Evolutionary conservation across 2,329 filamentous ascomycete genomes (phyloP).

Genomic region (Hymenoscyphus occultus): DNA sequence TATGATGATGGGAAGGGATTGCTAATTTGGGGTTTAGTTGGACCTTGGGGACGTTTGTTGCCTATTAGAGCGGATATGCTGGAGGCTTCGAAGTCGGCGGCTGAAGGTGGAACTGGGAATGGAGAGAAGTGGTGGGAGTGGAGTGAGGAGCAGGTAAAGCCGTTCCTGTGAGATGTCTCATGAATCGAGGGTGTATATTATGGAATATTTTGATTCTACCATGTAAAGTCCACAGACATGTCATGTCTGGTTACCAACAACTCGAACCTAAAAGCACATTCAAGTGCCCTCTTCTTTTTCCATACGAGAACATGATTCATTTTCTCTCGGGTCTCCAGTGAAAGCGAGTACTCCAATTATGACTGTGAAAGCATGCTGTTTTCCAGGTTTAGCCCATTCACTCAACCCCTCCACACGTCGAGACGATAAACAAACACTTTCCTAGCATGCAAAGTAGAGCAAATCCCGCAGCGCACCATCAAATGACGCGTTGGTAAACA

Average conservation of each 20-base stretch:
- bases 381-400: too few relatives aligned
- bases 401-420: too few relatives aligned
- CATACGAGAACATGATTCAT: too few relatives aligned
- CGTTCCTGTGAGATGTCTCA: conserved; percentile 25
- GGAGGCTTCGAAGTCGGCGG: conserved; percentile 33
- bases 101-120: conserved; percentile 39
- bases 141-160: conserved; percentile 40
- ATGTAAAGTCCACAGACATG: neutral
- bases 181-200: neutral
- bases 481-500: too few relatives aligned
- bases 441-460: too few relatives aligned
- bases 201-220: neutral
- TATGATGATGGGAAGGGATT: neutral
- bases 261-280: neutral
- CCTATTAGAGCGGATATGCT: conserved; percentile 36
- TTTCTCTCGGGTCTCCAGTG: too few relatives aligned
- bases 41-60: conserved; percentile 45
- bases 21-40: conserved; percentile 33
- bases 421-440: too few relatives aligned
- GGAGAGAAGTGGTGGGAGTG: conserved; percentile 43
- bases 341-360: too few relatives aligned
- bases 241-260: neutral
- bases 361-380: too few relatives aligned
- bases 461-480: too few relatives aligned
- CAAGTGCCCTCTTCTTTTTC: too few relatives aligned